Percentiles rank a stretch among this genome's conserved stretches.
Conservation (phyloP, 2,329 filamentous ascomycete genomes). For the Fusarium nygamai region DNA sequence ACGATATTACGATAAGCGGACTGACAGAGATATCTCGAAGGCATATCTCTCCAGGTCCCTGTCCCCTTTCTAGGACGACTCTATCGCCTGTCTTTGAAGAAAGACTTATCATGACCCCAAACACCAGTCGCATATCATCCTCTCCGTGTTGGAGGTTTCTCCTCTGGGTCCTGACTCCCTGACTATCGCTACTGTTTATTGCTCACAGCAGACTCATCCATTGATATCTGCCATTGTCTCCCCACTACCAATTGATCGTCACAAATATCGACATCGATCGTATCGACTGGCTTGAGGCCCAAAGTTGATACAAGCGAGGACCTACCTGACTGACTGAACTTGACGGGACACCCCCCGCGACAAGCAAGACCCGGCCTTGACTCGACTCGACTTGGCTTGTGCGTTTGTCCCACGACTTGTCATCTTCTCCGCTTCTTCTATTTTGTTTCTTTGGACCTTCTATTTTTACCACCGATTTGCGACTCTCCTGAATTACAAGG, state of each 20-base stretch:
- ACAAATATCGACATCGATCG: conserved; percentile 21
- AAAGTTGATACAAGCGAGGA: conserved; percentile 24
- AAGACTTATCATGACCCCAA: conserved; percentile 53
- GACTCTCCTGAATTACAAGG: conserved; percentile 14
- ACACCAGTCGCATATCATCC: conserved; percentile 49
- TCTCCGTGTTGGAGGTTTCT: conserved; percentile 55
- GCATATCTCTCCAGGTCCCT: conserved; percentile 24
- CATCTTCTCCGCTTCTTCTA: conserved; percentile 27
- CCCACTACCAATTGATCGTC: conserved; percentile 4
- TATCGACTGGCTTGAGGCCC: conserved; percentile 12
- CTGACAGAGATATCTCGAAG: conserved; percentile 18
- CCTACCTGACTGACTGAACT: conserved; percentile 23
- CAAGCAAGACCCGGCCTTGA: conserved; percentile 13
- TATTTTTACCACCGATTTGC: conserved; percentile 4
- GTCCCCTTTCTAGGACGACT: conserved; percentile 27
- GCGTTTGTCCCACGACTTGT: conserved; percentile 2
- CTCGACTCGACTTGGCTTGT: neutral
- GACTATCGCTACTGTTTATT: conserved; percentile 41
- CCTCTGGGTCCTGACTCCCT: conserved; percentile 52
- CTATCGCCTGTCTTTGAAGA: conserved; percentile 19
- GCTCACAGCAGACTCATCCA: neutral
- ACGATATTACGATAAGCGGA: conserved; percentile 28
- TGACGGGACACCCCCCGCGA: conserved; percentile 13
- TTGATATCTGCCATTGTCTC: conserved; percentile 3
- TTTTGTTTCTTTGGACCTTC: conserved; percentile 30